Percentiles rank a stretch among this genome's conserved stretches.
Evolutionary conservation across 2,329 filamentous ascomycete species (phyloP).

Genomic region (Aspergillus caelatus): DNA sequence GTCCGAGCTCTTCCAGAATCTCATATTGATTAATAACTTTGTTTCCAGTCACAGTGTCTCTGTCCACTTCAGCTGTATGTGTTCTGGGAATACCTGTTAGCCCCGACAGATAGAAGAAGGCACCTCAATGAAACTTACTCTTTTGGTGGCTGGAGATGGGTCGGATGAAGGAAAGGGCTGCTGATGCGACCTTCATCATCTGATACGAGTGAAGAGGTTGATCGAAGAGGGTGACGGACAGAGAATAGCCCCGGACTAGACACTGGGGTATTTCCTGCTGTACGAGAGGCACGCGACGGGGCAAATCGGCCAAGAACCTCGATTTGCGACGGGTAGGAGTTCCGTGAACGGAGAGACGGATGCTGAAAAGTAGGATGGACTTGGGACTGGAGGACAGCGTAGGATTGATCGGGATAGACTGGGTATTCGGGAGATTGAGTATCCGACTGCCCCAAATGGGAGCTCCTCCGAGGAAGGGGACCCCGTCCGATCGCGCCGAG

Average conservation of each 20-base stretch:
- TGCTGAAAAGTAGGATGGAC: slow-evolving; percentile 44
- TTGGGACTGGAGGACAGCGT: slow-evolving; percentile 49
- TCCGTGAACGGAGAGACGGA: slow-evolving; percentile 44
- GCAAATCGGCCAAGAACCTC: slow-evolving; percentile 26
- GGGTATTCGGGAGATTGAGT: slow-evolving; percentile 39
- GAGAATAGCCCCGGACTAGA: slow-evolving; percentile 52
- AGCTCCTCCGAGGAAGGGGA: slow-evolving; percentile 29
- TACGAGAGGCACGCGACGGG: slow-evolving; percentile 38
- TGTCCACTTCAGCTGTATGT: slow-evolving; percentile 87
- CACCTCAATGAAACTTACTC: slow-evolving; percentile 61
- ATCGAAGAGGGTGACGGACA: slow-evolving; percentile 32
- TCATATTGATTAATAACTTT: slow-evolving; percentile 99
- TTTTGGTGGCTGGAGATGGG: slow-evolving; percentile 73
- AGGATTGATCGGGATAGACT: slow-evolving; percentile 53
- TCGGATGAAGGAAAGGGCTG: slow-evolving; percentile 69
- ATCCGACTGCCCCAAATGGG: slow-evolving; percentile 32
- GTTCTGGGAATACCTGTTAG: slow-evolving; percentile 57
- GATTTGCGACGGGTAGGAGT: slow-evolving; percentile 47
- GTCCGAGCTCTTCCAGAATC: slow-evolving; percentile 92
- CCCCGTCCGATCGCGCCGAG: slow-evolving; percentile 25
- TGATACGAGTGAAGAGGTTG: slow-evolving; percentile 37
- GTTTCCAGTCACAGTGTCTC: slow-evolving; percentile 83
- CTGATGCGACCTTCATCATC: slow-evolving; percentile 44
- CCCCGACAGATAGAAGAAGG: background rate
- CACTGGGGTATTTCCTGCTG: slow-evolving; percentile 50